phyloP scores from a whole-genome alignment of 2,329 filamentous ascomycete genomes.

The Fusarium transvaalense region DNA sequence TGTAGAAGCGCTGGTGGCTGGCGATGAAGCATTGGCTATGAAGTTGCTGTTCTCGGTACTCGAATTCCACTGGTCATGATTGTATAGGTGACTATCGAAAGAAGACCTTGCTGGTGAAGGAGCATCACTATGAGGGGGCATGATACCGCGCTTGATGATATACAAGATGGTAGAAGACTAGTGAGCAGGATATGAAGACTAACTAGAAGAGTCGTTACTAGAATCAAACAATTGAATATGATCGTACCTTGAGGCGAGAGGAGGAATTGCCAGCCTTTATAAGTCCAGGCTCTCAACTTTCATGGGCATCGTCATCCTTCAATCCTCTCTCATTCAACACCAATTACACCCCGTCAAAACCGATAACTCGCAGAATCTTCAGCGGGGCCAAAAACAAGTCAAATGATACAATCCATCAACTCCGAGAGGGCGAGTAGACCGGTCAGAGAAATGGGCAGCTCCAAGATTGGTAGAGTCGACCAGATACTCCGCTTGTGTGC shows the following conservation, averaged over 20 bases:
- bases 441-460: conserved; percentile 29
- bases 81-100: conserved; percentile 40
- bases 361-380: conserved; percentile 14
- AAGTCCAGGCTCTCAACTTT: background rate
- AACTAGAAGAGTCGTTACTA: background rate
- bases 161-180: background rate
- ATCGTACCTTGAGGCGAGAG: too few species aligned
- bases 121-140: conserved; percentile 45
- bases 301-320: background rate
- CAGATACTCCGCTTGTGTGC: conserved; percentile 37
- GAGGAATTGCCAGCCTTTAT: conserved; percentile 12
- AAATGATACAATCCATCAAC: conserved; percentile 29
- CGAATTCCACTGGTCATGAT: conserved; percentile 51
- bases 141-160: conserved; percentile 4
- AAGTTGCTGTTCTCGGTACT: conserved; percentile 40
- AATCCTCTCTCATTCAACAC: conserved; percentile 4
- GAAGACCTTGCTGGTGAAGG: conserved; percentile 39
- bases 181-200: background rate
- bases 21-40: conserved; percentile 52
- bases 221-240: too few species aligned
- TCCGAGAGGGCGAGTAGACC: conserved; percentile 27
- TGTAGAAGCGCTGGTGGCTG: conserved; percentile 57
- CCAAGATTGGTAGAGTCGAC: conserved; percentile 38
- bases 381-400: conserved; percentile 27
- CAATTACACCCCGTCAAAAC: conserved; percentile 5